A percentile compares a stretch with the other conserved stretches of the same genome.
phyloP scores from a whole-genome alignment of 176 grass and related monocot species.

The Oropetium thomaeum region DNA sequence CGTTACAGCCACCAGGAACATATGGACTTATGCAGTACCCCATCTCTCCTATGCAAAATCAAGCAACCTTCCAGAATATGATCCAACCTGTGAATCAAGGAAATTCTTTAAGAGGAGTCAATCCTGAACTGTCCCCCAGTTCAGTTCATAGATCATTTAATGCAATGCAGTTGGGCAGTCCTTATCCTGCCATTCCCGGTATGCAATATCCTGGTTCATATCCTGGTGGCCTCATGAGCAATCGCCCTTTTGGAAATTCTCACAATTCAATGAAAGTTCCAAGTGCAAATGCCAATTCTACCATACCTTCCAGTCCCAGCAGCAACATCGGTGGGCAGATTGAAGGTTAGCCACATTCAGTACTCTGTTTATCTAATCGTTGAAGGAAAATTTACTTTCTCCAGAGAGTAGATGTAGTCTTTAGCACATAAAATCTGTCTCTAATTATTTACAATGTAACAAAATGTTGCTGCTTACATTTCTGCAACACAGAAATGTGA shows the following conservation, averaged over 20 bases:
- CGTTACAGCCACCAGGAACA: conserved; percentile 71
- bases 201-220: conserved; percentile 68
- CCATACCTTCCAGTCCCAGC: conserved; percentile 42
- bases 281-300: conserved; percentile 36
- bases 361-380: not conserved
- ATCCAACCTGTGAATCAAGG: conserved; percentile 66
- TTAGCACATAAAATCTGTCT: not conserved
- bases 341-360: conserved; percentile 50
- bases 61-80: conserved; percentile 72
- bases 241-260: conserved; percentile 53
- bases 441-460: not conserved
- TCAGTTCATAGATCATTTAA: conserved; percentile 64
- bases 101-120: conserved; percentile 53
- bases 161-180: conserved; percentile 64
- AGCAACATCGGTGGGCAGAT: conserved; percentile 50
- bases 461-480: not conserved
- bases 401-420: not conserved
- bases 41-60: conserved; percentile 92
- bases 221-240: conserved; percentile 47
- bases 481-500: not conserved
- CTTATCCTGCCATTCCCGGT: conserved; percentile 57
- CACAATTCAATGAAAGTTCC: conserved; percentile 46
- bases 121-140: conserved; percentile 65
- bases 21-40: conserved; percentile 91
- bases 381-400: not conserved